phyloP scores from a whole-genome alignment of 768 basidiomycete species.

The Leccinum uliginosum region DNA sequence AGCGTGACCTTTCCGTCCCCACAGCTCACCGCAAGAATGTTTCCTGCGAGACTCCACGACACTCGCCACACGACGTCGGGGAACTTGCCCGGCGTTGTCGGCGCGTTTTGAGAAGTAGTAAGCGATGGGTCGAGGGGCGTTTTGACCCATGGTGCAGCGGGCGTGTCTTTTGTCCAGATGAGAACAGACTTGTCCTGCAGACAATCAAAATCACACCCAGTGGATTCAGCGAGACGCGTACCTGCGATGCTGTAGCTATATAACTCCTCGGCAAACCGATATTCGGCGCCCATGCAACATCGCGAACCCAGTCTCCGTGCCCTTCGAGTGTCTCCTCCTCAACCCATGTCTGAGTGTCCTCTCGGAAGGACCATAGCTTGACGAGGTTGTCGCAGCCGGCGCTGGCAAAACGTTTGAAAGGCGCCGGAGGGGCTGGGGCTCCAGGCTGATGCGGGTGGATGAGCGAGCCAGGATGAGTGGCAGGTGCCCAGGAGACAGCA shows the following conservation, averaged over 20 bases:
- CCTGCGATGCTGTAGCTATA: constrained; percentile 93
- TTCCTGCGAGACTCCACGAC: constrained; percentile 95
- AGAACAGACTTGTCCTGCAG: constrained; percentile 75
- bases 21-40: constrained; percentile 93
- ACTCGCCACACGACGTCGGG: constrained; percentile 99
- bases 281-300: constrained; percentile 98
- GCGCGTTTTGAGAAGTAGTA: constrained; percentile 40
- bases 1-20: constrained; percentile 97
- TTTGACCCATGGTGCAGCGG: constrained; percentile 72
- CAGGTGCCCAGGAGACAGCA: constrained; percentile 96
- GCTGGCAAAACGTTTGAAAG: constrained; percentile 89
- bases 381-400: constrained; percentile 97
- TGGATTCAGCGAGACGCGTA: constrained; percentile 22
- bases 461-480: constrained; percentile 79
- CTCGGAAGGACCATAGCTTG: constrained; percentile 88
- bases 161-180: constrained; percentile 86
- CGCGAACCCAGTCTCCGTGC: constrained; percentile 96
- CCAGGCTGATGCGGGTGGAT: constrained; percentile 61
- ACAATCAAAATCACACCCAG: neutral
- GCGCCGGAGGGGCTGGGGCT: constrained; percentile 35
- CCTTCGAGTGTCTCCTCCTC: constrained; percentile 90
- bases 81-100: constrained; percentile 68
- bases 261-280: constrained; percentile 93
- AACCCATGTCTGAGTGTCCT: constrained; percentile 83
- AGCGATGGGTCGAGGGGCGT: constrained; percentile 72